Base-by-base conservation (phyloP, 2,329 filamentous ascomycete genomes). In the Ceratocystis alfenasii region DNA sequence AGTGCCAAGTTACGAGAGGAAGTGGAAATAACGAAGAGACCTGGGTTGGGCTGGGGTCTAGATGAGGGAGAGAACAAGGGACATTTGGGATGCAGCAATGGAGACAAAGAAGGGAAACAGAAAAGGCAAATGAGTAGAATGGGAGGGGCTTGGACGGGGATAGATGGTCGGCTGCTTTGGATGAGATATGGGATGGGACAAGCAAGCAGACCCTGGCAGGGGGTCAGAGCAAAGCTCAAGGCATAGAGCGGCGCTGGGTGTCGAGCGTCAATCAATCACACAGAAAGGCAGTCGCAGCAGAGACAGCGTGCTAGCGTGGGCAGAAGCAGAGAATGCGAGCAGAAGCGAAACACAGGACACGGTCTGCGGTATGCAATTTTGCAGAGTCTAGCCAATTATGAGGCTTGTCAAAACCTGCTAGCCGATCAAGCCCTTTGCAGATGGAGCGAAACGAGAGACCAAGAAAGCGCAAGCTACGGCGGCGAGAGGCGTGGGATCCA, bases 51-150 rank as follows among this genome's bases (percentile, higher is more conserved):
- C 48, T 8, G 46, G 50, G 8, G 8, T 59, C 28, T 59, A 30
- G 28, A 46, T n/a, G 41, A 62, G 60, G 15, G 60, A 62, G 41
- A n/a, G 12, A 46, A 46, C 60, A 62, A 62, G 60, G 60, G 60
- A 48, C 25, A 70, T 72, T 71, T 71, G 72, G 69, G 70, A 71
- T 69, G 70, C 72, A 71, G 72, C 73, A 73, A 69, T 70, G 53
- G 57, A 68, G 63, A 63, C 64, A 64, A 65, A 30, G 62, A 65
- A 62, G 62, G 67, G 63, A 48, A 44, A 36, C 46, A 50, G 25
- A 60, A 60, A 64, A 63, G 64, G 62, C 62, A 55, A 59, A 67
- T 59, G 60, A 57, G 22, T 45, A 44, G 50, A 57, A 64, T 33
- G 50, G 63, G 62, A 44, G 10, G 22, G 53, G 53, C 15, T 28